Base-by-base conservation (phyloP, 164 flowering plant genomes). In the Brasenia schreberi region DNA sequence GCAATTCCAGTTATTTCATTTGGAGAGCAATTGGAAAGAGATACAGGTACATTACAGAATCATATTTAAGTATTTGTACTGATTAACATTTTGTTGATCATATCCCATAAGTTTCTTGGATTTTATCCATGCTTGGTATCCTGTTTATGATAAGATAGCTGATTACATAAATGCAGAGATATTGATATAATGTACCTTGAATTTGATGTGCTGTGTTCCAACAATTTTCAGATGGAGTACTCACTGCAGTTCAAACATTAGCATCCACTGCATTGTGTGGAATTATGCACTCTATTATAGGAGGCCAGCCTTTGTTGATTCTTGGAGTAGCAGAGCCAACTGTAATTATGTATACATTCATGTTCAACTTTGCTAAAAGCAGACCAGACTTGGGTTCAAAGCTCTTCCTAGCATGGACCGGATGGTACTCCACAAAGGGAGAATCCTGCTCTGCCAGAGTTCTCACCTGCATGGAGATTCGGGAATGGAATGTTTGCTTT, bases 271-370 rank as follows among this genome's bases (percentile, higher is more conserved):
- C 97, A 19, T 19, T 88, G 43, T 95, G 99, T 63, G 99, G 99
- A 60, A 84, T 95, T 53, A 86, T 92, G 68, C 99, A 95, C 77
- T 95, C 99, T 0, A 76, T 95, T 42, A 74, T 95, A 11, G 99
- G 99, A 44, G 99, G 99, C 53, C 99, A 95, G 73, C 97, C 99
- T n/a, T 77, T 95, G 77, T 81, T 95, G 71, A 90, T 95, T 59
- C 76, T 95, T 42, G 99, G 99, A 65, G 99, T 95, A 66, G 97
- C 99, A 12, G 99, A 95, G 80, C 99, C 99, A 2, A 95, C 99
- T 43, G 99, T 95, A 14, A 82, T 95, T 18, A 95, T 95, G 99
- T 95, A 92, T 78, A 88, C 97, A 0, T 91, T 94, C 82, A 85
- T 95, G 99, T 95, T 86, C 69, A 78, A 82, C 76, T 95, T 95